Evolutionary conservation across 2,329 filamentous ascomycete species (phyloP), one percentile per base, ranked within the genome.

Genomic region (Claviceps sp.): DNA sequence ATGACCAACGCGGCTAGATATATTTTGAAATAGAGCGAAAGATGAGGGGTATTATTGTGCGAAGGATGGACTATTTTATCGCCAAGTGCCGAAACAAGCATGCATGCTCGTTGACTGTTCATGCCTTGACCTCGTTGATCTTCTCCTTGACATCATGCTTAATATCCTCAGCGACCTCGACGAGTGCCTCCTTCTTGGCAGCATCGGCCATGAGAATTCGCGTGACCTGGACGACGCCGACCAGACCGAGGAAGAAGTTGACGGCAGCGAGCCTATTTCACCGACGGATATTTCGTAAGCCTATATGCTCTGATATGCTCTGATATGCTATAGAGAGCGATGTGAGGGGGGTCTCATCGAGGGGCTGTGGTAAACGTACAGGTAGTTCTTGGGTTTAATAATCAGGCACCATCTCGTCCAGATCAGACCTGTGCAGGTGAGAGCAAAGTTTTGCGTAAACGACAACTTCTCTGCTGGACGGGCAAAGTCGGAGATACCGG

Each of bases 371-470:
- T 34, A 36, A 39, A 72, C 82, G 47, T 73, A 88, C 84, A 96
- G 85, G 64, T 89, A 73, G 77, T 98, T 98, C 71, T 82, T 83
- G 53, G 93, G 93, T 70, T 83, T 89, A 72, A 98, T 98, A 69
- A 98, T 86, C 66, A 97, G 78, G 77, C 93, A 98, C 93, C 93
- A 98, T 59, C 93, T 82, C 45, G 93, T 98, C 93, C 93, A 98
- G 78, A 98, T 98, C 58, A 86, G 71, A 59, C 93, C 93, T 9
- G 93, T 98, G 61, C 83, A 83, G 65, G 88, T 93, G 60, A 98
- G 79, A 54, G 93, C 91, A 49, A 76, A 76, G 74, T 97, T 98
- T 72, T 96, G 90, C 34, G 87, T 93, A 56, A 96, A 75, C 42
- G 90, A 96, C 60, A 98, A 87, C 69, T 89, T 88, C 69, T 94